phyloP scores from a whole-genome alignment of 371 early-diverging fungal species.

The Saksenaea oblongispora region DNA sequence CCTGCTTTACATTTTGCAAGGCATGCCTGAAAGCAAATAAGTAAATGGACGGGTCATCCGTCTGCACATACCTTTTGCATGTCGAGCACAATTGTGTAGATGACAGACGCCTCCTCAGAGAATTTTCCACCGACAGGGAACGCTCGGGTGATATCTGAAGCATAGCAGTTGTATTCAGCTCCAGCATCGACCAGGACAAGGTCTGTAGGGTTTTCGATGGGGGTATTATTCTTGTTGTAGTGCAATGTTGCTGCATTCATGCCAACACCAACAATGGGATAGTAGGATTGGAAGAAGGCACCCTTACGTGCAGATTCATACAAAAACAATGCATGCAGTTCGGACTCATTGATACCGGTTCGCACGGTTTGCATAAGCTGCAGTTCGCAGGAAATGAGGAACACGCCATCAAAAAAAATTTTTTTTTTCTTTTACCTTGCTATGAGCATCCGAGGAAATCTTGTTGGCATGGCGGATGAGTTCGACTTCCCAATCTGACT shows the following conservation, averaged over 20 bases:
- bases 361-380: constrained; percentile 70
- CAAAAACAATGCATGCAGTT: constrained; percentile 76
- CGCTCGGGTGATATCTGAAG: constrained; percentile 88
- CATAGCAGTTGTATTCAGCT: constrained; percentile 80
- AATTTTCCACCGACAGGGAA: constrained; percentile 88
- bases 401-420: not conserved
- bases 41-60: no score
- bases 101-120: constrained; percentile 69
- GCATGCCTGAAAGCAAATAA: constrained; percentile 24
- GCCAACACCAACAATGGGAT: constrained; percentile 83
- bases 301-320: constrained; percentile 72
- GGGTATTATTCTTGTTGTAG: constrained; percentile 75
- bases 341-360: constrained; percentile 67
- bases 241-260: constrained; percentile 82
- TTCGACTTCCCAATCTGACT: constrained; percentile 76
- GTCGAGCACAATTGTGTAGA: constrained; percentile 83
- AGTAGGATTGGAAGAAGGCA: constrained; percentile 82
- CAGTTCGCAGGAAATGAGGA: no score
- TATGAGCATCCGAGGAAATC: constrained; percentile 81
- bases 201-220: constrained; percentile 36
- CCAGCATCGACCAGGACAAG: constrained; percentile 90
- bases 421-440: constrained; percentile 36
- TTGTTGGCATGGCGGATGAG: constrained; percentile 75
- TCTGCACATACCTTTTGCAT: constrained; percentile 76
- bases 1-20: constrained; percentile 74